Base-by-base conservation (phyloP, 352 stramenopile species). In the Phytophthora uliginosa region DNA sequence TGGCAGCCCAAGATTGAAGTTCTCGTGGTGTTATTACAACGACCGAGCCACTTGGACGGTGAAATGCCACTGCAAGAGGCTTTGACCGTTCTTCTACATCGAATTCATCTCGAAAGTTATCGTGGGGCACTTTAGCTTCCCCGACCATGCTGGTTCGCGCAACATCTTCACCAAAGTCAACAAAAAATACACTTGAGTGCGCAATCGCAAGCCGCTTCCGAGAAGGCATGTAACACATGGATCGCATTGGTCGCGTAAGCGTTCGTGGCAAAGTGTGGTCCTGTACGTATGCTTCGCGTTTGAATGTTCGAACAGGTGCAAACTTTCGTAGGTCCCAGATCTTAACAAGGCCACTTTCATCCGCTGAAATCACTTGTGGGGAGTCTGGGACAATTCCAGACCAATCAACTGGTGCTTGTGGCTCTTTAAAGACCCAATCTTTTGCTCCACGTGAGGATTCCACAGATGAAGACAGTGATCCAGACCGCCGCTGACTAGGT, bases 361-460 rank as follows among this genome's bases (percentile, higher is more conserved):
- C 85, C 1, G 82, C 79, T 10, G 83, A 86, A 58, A 91, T 83
- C 18, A 92, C 66, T 42, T 92, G 81, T 7, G 74, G 65, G 0
- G 82, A 80, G 57, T 82, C 64, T 13, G 77, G 71, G 7, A 83
- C 66, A 9, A 86, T 74, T 89, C 80, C 13, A 92, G 63, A 8
- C 85, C 85, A 15, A 92, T 76, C 3, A 92, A 59, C 42, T 89
- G 81, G 22, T 76, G 69, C 1, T 66, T 63, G 54, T 92, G 83
- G 0, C 81, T 83, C 15, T 70, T 48, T 6, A 92, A 59, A 22
- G 74, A 77, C 2, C 77, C 83, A 47, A 92, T 83, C 47, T 88
- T 85, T 36, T 83, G 76, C 31, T 90, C 81, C 12, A 91, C 73
- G 42, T 88, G 82, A 20, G 85, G 83, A 54, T 87, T 92, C 85